Conservation (phyloP, 257 asterid species). For the Leptodermis oblonga region DNA sequence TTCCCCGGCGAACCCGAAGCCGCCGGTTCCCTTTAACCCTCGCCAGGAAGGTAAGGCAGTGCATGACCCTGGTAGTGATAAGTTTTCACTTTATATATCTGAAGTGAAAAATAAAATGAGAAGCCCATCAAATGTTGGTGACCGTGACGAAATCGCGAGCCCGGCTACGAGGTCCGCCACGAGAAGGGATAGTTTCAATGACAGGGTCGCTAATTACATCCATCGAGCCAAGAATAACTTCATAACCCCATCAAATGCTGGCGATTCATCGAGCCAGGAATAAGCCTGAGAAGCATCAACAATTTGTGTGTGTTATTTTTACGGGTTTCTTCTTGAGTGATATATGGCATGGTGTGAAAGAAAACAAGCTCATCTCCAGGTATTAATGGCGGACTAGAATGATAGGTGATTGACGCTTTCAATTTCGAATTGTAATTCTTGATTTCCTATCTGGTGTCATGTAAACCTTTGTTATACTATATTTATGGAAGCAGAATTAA, state of each 20-base stretch:
- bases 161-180: slow-evolving; percentile 14
- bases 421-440: too few relatives aligned
- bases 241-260: slow-evolving; percentile 31
- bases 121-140: slow-evolving; percentile 27
- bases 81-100: slow-evolving; percentile 28
- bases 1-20: not conserved
- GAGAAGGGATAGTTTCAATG: slow-evolving; percentile 53
- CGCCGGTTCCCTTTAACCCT: not conserved
- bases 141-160: not conserved
- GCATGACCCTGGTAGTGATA: not conserved
- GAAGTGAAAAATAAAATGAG: slow-evolving; percentile 33
- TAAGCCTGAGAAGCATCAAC: not conserved
- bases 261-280: slow-evolving; percentile 7
- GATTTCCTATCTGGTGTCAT: too few relatives aligned
- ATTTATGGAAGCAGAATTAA: not conserved
- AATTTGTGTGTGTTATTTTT: not conserved
- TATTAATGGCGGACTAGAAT: not conserved
- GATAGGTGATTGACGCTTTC: not conserved
- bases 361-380: not conserved
- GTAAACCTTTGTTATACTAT: too few relatives aligned
- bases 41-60: not conserved
- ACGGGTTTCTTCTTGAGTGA: not conserved
- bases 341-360: not conserved
- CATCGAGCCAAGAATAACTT: slow-evolving; percentile 37
- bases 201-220: slow-evolving; percentile 37